Conservation (phyloP, 352 stramenopile species). For the Halophytophthora batemanensis region DNA sequence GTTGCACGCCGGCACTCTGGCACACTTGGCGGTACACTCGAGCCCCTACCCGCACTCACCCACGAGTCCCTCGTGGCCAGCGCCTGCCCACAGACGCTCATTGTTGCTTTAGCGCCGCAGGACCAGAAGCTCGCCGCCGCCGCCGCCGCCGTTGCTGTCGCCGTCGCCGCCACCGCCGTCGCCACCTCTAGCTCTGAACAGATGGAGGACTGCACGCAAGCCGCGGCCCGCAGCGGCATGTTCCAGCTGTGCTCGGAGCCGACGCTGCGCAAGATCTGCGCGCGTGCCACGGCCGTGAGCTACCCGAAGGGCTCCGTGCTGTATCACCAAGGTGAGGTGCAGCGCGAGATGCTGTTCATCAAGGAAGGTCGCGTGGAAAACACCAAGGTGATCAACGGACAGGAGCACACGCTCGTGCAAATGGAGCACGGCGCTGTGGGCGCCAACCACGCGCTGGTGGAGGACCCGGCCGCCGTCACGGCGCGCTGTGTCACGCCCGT, state of each 20-base stretch:
- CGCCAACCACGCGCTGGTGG: conserved; percentile 76
- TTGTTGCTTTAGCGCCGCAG: no score
- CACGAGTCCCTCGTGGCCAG: no score
- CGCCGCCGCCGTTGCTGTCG: conserved; percentile 2
- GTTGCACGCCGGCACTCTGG: no score
- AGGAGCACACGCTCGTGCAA: conserved; percentile 71
- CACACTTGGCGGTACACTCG: no score
- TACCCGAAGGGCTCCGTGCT: conserved; percentile 76
- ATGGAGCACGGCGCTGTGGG: conserved; percentile 57
- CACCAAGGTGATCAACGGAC: conserved; percentile 80
- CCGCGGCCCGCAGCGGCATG: conserved; percentile 64
- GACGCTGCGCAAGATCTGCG: conserved; percentile 79
- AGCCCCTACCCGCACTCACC: no score
- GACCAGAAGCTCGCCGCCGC: conserved; percentile 18
- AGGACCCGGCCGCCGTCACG: conserved; percentile 75
- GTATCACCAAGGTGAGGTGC: conserved; percentile 75
- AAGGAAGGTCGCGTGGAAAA: conserved; percentile 60
- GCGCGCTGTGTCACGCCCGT: conserved; percentile 81
- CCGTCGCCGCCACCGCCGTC: not conserved
- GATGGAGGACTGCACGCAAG: conserved; percentile 69
- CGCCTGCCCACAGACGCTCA: no score
- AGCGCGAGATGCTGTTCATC: conserved; percentile 81
- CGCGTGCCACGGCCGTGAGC: conserved; percentile 48
- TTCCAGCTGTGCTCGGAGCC: conserved; percentile 82
- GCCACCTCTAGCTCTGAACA: not conserved